Conservation (phyloP, 75 land plant genomes). For the Cryptomeria japonica region DNA sequence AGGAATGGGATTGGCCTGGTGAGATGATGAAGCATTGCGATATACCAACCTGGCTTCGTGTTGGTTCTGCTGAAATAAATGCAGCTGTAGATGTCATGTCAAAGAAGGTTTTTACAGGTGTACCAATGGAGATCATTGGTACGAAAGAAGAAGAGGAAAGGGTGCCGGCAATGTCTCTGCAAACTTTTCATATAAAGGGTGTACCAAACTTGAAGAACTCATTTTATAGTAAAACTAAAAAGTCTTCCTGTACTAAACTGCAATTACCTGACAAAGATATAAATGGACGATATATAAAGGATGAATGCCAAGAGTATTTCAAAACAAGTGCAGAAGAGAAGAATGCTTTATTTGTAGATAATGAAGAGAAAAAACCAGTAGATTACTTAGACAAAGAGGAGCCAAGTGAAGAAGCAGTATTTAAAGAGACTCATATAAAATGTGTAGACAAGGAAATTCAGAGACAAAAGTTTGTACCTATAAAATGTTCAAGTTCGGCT, state of each 20-base stretch:
- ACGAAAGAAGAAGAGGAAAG: conserved; percentile 52
- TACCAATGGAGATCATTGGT: conserved; percentile 42
- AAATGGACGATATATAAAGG: background rate
- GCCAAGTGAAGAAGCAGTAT: conserved; percentile 25
- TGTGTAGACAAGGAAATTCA: conserved; percentile 64
- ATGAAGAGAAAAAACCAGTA: conserved; percentile 74
- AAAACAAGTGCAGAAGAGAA: conserved; percentile 35
- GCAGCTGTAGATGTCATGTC: conserved; percentile 65
- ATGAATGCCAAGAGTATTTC: background rate
- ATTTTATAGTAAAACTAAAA: conserved; percentile 35
- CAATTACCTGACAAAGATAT: background rate
- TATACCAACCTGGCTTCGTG: conserved; percentile 94
- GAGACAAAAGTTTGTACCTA: conserved; percentile 29
- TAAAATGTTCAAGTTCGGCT: conserved; percentile 19
- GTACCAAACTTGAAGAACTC: conserved; percentile 7
- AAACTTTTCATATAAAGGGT: conserved; percentile 33
- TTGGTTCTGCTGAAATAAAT: conserved; percentile 81
- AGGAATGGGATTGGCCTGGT: conserved; percentile 78
- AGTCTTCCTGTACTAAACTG: conserved; percentile 21
- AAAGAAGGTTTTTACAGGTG: conserved; percentile 66
- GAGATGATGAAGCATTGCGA: conserved; percentile 78
- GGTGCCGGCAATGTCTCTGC: conserved; percentile 28
- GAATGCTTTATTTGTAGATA: conserved; percentile 42
- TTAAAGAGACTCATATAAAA: conserved; percentile 24
- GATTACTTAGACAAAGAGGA: conserved; percentile 78